Conservation (phyloP, 202 grass and related monocot genomes). For the Zizania palustris region DNA sequence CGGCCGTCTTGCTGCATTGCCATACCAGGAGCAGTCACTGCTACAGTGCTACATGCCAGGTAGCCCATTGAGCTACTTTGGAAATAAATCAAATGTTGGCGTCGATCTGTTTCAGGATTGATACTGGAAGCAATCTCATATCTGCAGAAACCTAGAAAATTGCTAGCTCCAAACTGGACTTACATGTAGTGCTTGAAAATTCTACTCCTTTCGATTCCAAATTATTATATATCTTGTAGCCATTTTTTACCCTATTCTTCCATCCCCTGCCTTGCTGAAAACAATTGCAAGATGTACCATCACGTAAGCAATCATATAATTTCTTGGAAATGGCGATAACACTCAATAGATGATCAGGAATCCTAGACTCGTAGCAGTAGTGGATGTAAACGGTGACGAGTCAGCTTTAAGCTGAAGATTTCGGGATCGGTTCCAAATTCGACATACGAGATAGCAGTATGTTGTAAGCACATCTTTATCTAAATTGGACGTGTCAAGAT, state of each 20-base stretch:
- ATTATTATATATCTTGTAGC: no score
- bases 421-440: background rate
- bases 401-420: background rate
- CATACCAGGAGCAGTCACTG: background rate
- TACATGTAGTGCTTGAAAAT: background rate
- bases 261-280: background rate
- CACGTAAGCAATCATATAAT: background rate
- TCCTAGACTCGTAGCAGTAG: background rate
- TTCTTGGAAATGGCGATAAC: background rate
- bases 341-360: background rate
- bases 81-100: background rate
- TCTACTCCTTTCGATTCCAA: background rate
- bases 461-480: background rate
- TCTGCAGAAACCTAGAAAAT: background rate
- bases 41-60: background rate
- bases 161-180: background rate
- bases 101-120: background rate
- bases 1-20: constrained; percentile 13
- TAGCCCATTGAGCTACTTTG: background rate
- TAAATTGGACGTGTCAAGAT: background rate
- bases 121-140: background rate
- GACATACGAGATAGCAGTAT: no score
- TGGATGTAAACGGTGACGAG: constrained; percentile 8
- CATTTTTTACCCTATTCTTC: background rate
- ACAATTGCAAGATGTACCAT: background rate